Conservation (phyloP, 768 basidiomycete genomes). For the Amylocystis lapponica region DNA sequence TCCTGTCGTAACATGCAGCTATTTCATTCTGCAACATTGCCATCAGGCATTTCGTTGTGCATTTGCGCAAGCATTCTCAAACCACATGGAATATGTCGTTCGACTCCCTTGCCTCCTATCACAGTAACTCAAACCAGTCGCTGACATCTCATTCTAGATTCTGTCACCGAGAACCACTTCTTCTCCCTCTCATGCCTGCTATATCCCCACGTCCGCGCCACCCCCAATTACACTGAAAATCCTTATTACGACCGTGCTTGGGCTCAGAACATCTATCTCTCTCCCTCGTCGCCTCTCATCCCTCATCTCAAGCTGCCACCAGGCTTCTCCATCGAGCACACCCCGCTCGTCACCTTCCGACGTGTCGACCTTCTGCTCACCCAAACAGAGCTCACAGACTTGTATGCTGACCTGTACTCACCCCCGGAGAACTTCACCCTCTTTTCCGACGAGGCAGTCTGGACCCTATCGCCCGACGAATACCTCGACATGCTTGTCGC, state of each 20-base stretch:
- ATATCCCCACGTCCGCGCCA: slow-evolving; percentile 61
- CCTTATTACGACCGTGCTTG: slow-evolving; percentile 56
- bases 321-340: slow-evolving; percentile 48
- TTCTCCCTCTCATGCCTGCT: slow-evolving; percentile 65
- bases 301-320: slow-evolving; percentile 38
- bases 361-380: slow-evolving; percentile 56
- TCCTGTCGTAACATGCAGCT: too few relatives aligned
- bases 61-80: too few relatives aligned
- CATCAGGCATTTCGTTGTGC: too few relatives aligned
- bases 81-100: too few relatives aligned
- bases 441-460: slow-evolving; percentile 51
- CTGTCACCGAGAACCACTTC: slow-evolving; percentile 68
- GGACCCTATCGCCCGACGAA: slow-evolving; percentile 47
- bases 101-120: too few relatives aligned
- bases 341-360: slow-evolving; percentile 62
- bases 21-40: too few relatives aligned
- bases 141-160: slow-evolving; percentile 36
- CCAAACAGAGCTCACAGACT: slow-evolving; percentile 37
- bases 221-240: slow-evolving; percentile 51
- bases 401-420: slow-evolving; percentile 20
- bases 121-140: too few relatives aligned
- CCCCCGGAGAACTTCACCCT: slow-evolving; percentile 19
- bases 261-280: slow-evolving; percentile 60
- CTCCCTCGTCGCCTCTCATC: slow-evolving; percentile 47
- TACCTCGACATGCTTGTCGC: slow-evolving; percentile 46